Evolutionary conservation across 164 flowering plant genomes (phyloP).

Genomic region (Magnolia changhungtana): DNA sequence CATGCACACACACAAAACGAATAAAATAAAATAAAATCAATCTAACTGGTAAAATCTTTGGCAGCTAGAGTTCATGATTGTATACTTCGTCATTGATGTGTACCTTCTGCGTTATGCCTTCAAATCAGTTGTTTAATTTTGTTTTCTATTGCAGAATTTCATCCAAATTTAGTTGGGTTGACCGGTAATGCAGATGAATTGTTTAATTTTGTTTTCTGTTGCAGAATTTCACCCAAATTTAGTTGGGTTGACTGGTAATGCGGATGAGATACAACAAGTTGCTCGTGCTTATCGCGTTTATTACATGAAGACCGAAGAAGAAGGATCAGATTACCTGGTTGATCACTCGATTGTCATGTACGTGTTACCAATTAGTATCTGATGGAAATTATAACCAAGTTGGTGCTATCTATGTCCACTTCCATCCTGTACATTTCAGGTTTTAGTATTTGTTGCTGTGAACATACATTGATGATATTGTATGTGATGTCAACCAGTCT

Average conservation of each 20-base stretch:
- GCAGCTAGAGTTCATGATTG: too few relatives aligned
- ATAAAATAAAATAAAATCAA: too few relatives aligned
- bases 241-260: slow-evolving; percentile 78
- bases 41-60: background rate
- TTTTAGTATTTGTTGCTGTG: background rate
- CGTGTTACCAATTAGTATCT: slow-evolving; percentile 19
- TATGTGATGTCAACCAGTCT: too few relatives aligned
- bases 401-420: background rate
- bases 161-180: slow-evolving; percentile 80
- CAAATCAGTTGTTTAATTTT: background rate
- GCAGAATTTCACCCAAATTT: slow-evolving; percentile 88
- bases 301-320: slow-evolving; percentile 92
- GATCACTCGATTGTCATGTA: slow-evolving; percentile 97
- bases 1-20: too few relatives aligned
- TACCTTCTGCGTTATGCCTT: too few relatives aligned
- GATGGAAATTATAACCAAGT: background rate
- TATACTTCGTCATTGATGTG: too few relatives aligned
- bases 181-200: slow-evolving; percentile 66
- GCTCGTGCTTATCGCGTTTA: slow-evolving; percentile 95
- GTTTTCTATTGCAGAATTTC: slow-evolving; percentile 59
- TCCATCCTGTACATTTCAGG: background rate
- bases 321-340: slow-evolving; percentile 90
- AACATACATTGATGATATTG: background rate
- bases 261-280: slow-evolving; percentile 61
- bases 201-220: slow-evolving; percentile 6